These are phyloP conservation scores for Kwoniella sp. DNA, from an alignment of 768 basidiomycete genomes.

Conservation along the genomic window DNA sequence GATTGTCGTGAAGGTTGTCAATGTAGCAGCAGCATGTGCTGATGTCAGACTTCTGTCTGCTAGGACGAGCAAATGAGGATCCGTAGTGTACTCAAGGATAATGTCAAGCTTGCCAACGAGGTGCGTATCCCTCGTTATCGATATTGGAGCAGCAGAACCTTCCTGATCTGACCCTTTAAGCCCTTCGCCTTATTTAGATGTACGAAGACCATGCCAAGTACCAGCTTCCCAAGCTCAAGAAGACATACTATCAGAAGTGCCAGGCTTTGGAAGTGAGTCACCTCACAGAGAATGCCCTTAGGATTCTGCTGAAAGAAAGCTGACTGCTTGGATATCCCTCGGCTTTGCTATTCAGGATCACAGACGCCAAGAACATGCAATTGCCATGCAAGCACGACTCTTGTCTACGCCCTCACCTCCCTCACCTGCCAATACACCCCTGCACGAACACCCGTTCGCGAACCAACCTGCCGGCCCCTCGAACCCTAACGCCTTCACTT, in stretches of 20 bases:
- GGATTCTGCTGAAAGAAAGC: neutral
- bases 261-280: constrained; percentile 76
- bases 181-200: constrained; percentile 54
- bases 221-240: constrained; percentile 77
- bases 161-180: too few relatives aligned
- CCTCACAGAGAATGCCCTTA: neutral
- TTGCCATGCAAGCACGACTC: constrained; percentile 53
- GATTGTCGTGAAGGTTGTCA: constrained; percentile 55
- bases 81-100: constrained; percentile 87
- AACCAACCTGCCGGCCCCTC: constrained; percentile 10
- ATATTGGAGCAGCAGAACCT: neutral
- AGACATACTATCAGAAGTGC: constrained; percentile 78
- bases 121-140: constrained; percentile 19
- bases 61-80: constrained; percentile 90
- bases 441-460: constrained; percentile 33
- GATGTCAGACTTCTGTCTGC: neutral
- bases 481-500: constrained; percentile 2
- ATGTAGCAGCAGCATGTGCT: neutral
- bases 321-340: neutral
- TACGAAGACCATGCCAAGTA: constrained; percentile 82
- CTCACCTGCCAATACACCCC: constrained; percentile 32
- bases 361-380: constrained; percentile 53
- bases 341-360: constrained; percentile 39
- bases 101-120: constrained; percentile 73
- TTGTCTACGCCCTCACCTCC: constrained; percentile 41